Evolutionary conservation across 192 early-diverging fungal species (phyloP).

Genomic region (Coemansia sp.): DNA sequence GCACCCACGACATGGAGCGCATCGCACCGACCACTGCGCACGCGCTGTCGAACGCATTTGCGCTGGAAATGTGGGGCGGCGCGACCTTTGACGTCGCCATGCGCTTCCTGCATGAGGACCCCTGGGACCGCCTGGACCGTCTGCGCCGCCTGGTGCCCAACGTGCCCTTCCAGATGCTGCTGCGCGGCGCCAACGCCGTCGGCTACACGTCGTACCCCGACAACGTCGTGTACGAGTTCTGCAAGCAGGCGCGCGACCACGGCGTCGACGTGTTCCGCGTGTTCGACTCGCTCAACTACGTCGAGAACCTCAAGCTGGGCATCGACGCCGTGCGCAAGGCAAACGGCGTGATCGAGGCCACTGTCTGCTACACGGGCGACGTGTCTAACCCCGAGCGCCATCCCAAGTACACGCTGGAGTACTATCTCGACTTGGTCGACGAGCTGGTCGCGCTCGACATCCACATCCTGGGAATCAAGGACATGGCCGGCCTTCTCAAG

Average conservation of each 20-base stretch:
- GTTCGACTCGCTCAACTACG: constrained; percentile 97
- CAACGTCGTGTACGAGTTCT: constrained; percentile 96
- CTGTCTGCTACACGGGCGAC: constrained; percentile 92
- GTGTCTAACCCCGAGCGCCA: constrained; percentile 75
- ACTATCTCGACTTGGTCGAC: constrained; percentile 89
- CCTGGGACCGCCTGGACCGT: constrained; percentile 88
- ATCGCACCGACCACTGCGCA: constrained; percentile 88
- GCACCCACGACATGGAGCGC: constrained; percentile 89
- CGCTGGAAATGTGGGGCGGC: constrained; percentile 97
- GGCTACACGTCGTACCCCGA: constrained; percentile 97
- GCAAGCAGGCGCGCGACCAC: constrained; percentile 78
- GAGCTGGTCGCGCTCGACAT: constrained; percentile 87
- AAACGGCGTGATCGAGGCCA: constrained; percentile 90
- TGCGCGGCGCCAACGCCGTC: constrained; percentile 96
- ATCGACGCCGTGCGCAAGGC: constrained; percentile 91
- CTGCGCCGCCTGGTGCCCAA: constrained; percentile 88
- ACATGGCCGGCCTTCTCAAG: constrained; percentile 97
- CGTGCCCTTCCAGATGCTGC: constrained; percentile 98
- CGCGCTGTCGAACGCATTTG: constrained; percentile 81
- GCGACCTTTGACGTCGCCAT: constrained; percentile 97
- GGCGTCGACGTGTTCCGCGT: constrained; percentile 98
- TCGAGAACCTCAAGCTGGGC: constrained; percentile 92
- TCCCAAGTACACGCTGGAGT: constrained; percentile 83
- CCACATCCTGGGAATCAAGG: constrained; percentile 89
- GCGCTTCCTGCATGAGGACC: constrained; percentile 95